phyloP scores from a whole-genome alignment of 805 yeast species.

The Nakazawaea peltata region DNA sequence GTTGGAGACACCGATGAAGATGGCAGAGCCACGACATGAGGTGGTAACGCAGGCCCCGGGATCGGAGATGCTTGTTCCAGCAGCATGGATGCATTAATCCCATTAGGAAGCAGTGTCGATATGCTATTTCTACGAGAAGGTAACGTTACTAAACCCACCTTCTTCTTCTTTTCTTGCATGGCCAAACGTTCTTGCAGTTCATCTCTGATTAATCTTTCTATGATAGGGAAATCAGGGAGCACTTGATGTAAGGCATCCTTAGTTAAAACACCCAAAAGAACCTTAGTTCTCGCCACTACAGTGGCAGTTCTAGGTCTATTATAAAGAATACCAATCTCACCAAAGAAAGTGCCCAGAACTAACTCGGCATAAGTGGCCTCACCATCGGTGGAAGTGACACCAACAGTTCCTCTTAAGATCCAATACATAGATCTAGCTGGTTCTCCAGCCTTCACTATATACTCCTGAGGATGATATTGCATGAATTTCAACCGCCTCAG shows the following conservation, averaged over 20 bases:
- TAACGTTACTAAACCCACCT: constrained; percentile 28
- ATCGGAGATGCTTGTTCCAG: constrained; percentile 24
- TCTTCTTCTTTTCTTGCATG: constrained; percentile 55
- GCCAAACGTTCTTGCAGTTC: constrained; percentile 75
- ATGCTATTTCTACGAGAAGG: constrained; percentile 12
- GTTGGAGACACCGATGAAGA: not conserved
- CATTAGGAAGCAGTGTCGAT: constrained; percentile 4
- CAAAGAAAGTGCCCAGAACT: constrained; percentile 63
- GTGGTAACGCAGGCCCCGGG: constrained; percentile 35
- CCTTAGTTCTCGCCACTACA: constrained; percentile 61
- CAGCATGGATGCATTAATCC: constrained; percentile 18
- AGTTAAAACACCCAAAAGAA: constrained; percentile 60
- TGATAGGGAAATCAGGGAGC: constrained; percentile 51
- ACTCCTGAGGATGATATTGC: constrained; percentile 61
- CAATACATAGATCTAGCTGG: constrained; percentile 73
- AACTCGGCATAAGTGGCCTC: constrained; percentile 68
- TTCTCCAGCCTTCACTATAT: constrained; percentile 63
- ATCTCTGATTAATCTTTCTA: constrained; percentile 64
- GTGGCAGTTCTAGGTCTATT: constrained; percentile 76
- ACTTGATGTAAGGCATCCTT: constrained; percentile 53
- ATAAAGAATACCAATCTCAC: constrained; percentile 72
- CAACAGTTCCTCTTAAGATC: constrained; percentile 68
- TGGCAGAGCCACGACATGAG: constrained; percentile 12
- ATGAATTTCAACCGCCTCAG: constrained; percentile 50
- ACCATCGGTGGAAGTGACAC: constrained; percentile 72